phyloP scores from a whole-genome alignment of 1,139 yeast genomes.

The Suhomyces choctaworum region DNA sequence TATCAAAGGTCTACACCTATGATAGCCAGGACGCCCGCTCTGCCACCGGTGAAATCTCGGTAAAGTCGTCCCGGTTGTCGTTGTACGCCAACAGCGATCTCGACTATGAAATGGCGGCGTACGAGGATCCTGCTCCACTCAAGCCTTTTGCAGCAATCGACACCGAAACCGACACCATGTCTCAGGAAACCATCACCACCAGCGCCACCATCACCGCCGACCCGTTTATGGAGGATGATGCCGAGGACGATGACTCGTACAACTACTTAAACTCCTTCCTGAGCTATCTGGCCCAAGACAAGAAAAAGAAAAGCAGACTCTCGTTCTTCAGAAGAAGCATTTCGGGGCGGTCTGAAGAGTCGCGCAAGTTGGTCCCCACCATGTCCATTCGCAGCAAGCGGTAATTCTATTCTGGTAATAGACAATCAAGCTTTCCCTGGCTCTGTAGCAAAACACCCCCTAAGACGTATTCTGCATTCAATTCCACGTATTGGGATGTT shows the following conservation, averaged over 20 bases:
- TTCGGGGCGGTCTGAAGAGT: not conserved
- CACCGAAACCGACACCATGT: constrained; percentile 5
- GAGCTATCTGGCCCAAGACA: constrained; percentile 3
- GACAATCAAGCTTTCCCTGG: no score
- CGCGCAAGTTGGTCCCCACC: not conserved
- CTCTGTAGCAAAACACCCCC: no score
- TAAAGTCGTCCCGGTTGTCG: constrained; percentile 15
- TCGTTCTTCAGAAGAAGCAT: constrained; percentile 11
- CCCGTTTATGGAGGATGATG: not conserved
- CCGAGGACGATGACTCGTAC: constrained; percentile 14
- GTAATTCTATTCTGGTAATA: constrained; percentile 6
- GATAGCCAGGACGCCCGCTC: constrained; percentile 3
- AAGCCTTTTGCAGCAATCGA: not conserved
- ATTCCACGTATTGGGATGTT: no score
- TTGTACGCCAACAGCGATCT: constrained; percentile 11
- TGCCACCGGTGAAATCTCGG: constrained; percentile 10
- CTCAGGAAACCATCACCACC: constrained; percentile 9
- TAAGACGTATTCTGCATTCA: no score
- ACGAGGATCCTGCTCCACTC: not conserved
- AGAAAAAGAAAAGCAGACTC: constrained; percentile 9
- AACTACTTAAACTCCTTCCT: constrained; percentile 19
- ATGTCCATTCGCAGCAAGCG: not conserved
- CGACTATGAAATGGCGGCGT: constrained; percentile 3
- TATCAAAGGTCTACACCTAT: constrained; percentile 1
- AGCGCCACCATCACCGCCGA: not conserved